Evolutionary conservation across 1,139 yeast genomes (phyloP), one percentile per base, ranked within the genome.

Genomic region (Yamadazyma epiphylla): DNA sequence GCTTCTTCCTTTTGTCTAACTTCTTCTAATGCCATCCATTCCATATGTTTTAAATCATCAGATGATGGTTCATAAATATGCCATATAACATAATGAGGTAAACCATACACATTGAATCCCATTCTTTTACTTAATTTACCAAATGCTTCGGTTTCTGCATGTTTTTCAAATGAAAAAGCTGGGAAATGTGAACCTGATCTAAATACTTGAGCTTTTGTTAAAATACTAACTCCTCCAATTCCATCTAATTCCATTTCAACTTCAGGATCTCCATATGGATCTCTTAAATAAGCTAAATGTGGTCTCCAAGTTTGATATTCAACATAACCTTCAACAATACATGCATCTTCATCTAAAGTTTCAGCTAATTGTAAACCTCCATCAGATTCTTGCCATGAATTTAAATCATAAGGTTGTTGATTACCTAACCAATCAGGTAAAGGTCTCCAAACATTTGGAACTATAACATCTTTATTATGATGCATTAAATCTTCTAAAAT

Each of bases 11-110:
- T 65, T 47, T 75, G 78, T 42, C 94, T 74, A 35, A 77, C 78
- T 55, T 87, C 95, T 56, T 87, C 95, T 48, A 84, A 76, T 1
- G 94, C 95, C 95, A 87, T 84, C 95, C 95, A 86, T 53, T 84
- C 95, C 95, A 87, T 87, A 53, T 87, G 95, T 59, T 85, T 82
- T 59, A 84, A 66, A 61, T 85, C 95, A 48, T 84, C 95, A 3
- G 80, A 70, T 5, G 89, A 80, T 13, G 95, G 95, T 56, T 86
- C 96, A 55, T 85, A 86, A 38, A 86, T 81, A 55, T 86, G 96
- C 96, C 95, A 86, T 39, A 86, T 81, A 25, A 85, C 91, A 52
- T 87, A 86, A 58, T 86, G 94, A 5, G 95, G 95, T 43, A 86
- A 65, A 0, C 96, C 95, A 31, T 79, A 76, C 13, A 86, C 95